Conservation (phyloP, 352 stramenopile species). For the Phytophthora pini region DNA sequence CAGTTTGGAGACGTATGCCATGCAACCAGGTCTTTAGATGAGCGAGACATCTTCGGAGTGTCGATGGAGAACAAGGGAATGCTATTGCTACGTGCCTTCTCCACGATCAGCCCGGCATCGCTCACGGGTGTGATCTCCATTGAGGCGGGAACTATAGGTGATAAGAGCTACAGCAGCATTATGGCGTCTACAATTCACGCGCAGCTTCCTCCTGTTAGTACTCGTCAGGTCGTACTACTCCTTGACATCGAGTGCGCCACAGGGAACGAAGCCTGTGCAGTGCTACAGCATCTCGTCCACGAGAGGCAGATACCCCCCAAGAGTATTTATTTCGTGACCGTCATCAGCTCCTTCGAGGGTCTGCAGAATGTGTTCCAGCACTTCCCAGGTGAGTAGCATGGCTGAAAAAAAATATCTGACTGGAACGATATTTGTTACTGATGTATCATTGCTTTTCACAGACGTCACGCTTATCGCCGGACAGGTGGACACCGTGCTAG, state of each 20-base stretch:
- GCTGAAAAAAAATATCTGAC: no score
- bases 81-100: conserved; percentile 33
- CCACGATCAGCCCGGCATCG: conserved; percentile 29
- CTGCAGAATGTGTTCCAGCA: conserved; percentile 48
- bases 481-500: conserved; percentile 54
- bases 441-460: conserved; percentile 15
- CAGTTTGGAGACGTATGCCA: conserved; percentile 35
- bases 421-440: conserved; percentile 3
- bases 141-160: conserved; percentile 2
- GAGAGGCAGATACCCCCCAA: conserved; percentile 30
- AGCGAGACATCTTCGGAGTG: conserved; percentile 33
- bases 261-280: conserved; percentile 44
- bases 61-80: conserved; percentile 40
- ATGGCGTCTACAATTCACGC: conserved; percentile 18
- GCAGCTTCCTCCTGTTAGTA: conserved; percentile 37
- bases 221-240: conserved; percentile 43
- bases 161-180: conserved; percentile 9
- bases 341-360: conserved; percentile 52
- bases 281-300: conserved; percentile 48
- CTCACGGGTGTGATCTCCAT: conserved; percentile 33
- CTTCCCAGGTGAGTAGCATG: conserved; percentile 48
- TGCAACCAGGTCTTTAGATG: conserved; percentile 25
- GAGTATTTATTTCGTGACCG: conserved; percentile 64
- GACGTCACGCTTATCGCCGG: conserved; percentile 55
- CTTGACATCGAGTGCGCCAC: conserved; percentile 55